These are phyloP conservation scores for Macrotyloma uniflorum DNA, from an alignment of 306 rosid species.

Conservation along the genomic window DNA sequence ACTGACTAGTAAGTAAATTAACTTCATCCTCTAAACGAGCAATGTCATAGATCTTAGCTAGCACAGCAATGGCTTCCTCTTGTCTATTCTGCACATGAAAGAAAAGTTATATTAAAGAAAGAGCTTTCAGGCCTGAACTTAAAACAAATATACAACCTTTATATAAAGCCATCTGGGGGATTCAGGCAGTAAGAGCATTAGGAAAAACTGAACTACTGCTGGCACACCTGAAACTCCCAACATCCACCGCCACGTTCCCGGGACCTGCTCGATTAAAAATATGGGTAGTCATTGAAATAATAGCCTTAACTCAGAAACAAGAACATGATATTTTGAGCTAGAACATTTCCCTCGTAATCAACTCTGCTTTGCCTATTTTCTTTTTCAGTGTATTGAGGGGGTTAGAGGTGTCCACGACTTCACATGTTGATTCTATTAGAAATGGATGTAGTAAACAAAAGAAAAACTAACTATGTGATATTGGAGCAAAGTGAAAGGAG, in stretches of 20 bases:
- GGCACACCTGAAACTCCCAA: conserved; percentile 87
- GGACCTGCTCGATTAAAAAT: conserved; percentile 59
- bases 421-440: not conserved
- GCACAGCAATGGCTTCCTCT: conserved; percentile 67
- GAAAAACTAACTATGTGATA: not conserved
- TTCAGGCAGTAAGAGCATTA: conserved; percentile 86
- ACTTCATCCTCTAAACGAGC: conserved; percentile 82
- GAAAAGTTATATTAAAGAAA: not conserved
- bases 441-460: not conserved
- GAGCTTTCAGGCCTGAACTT: not conserved
- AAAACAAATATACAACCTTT: conserved; percentile 46
- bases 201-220: conserved; percentile 71
- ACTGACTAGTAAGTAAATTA: conserved; percentile 59
- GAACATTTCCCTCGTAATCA: not conserved
- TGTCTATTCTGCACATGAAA: conserved; percentile 54
- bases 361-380: not conserved
- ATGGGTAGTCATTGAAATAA: conserved; percentile 19
- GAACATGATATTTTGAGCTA: not conserved
- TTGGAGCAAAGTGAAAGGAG: not conserved
- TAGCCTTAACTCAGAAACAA: not conserved
- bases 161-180: conserved; percentile 95
- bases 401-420: not conserved
- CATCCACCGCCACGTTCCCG: conserved; percentile 99
- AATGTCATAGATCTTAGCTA: conserved; percentile 70
- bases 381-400: not conserved